Conservation (phyloP, 2,329 filamentous ascomycete genomes). For the Davidsoniella virescens region DNA sequence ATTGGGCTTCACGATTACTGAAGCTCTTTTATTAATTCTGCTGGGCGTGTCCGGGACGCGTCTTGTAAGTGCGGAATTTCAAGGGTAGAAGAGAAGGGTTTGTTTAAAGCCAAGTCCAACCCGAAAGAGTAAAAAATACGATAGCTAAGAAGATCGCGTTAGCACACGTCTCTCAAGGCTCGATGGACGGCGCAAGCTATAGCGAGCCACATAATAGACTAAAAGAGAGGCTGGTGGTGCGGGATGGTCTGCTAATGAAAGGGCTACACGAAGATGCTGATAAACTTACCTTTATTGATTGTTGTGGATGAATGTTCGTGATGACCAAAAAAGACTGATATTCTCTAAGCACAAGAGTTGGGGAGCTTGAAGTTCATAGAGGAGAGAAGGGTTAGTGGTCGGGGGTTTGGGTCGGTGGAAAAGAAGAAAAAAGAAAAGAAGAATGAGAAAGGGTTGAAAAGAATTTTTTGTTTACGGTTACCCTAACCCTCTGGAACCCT, state of each 20-base stretch:
- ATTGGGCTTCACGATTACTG: too few relatives aligned
- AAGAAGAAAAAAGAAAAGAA: slow-evolving; percentile 8
- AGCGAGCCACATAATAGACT: too few relatives aligned
- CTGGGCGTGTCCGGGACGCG: too few relatives aligned
- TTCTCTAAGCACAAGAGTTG: not conserved
- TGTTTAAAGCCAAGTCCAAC: slow-evolving; percentile 5
- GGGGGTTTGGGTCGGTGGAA: slow-evolving; percentile 11
- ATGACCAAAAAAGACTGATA: not conserved
- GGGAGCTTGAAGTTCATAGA: not conserved
- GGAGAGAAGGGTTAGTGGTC: slow-evolving; percentile 12
- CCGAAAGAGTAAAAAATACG: slow-evolving; percentile 7
- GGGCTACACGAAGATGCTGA: too few relatives aligned
- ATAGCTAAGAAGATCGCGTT: slow-evolving; percentile 9
- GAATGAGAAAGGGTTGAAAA: slow-evolving; percentile 13
- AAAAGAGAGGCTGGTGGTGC: too few relatives aligned
- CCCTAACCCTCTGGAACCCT: slow-evolving; percentile 12
- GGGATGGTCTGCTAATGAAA: too few relatives aligned
- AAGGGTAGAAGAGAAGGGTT: slow-evolving; percentile 13
- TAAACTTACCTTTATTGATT: too few relatives aligned
- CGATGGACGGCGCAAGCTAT: too few relatives aligned
- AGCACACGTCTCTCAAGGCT: not conserved
- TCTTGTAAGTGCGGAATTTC: slow-evolving; percentile 4
- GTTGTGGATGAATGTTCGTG: too few relatives aligned
- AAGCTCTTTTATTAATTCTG: not conserved
- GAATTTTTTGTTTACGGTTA: slow-evolving; percentile 5